phyloP scores from a whole-genome alignment of 805 yeast species.

The Kodamaea kakaduensis region DNA sequence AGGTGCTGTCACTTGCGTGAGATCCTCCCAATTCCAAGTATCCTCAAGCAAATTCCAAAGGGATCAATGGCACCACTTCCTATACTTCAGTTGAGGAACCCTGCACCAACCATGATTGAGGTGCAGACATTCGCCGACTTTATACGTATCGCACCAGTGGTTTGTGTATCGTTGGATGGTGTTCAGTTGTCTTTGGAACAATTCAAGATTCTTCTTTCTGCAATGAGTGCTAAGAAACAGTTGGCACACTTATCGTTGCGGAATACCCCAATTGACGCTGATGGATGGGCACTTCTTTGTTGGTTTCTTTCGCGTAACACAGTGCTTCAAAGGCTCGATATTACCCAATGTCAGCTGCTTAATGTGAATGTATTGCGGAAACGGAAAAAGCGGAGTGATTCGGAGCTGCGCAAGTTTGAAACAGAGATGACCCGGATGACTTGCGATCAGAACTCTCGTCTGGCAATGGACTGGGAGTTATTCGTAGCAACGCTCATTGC shows the following conservation, averaged over 20 bases:
- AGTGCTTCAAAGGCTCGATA: constrained; percentile 55
- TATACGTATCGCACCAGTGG: constrained; percentile 77
- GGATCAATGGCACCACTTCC: constrained; percentile 75
- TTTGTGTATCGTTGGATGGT: constrained; percentile 74
- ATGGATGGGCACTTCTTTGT: constrained; percentile 78
- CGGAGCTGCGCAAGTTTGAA: constrained; percentile 20
- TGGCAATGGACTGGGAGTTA: constrained; percentile 79
- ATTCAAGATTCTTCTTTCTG: constrained; percentile 67
- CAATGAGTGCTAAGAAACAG: constrained; percentile 61
- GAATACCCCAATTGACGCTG: constrained; percentile 67
- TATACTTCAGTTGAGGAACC: constrained; percentile 68
- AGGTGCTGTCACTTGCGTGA: constrained; percentile 92
- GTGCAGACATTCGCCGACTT: constrained; percentile 86
- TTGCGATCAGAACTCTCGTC: constrained; percentile 52
- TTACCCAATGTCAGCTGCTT: constrained; percentile 63
- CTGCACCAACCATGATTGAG: constrained; percentile 88
- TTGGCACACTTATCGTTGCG: constrained; percentile 71
- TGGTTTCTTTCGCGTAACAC: constrained; percentile 66
- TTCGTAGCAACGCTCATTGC: constrained; percentile 64
- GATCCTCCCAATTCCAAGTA: constrained; percentile 88
- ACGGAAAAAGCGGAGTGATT: constrained; percentile 20
- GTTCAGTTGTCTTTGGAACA: constrained; percentile 70
- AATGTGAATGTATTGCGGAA: constrained; percentile 42
- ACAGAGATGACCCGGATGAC: constrained; percentile 38
- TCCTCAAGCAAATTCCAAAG: constrained; percentile 73